Evolutionary conservation across 768 basidiomycete species (phyloP).

Genomic region (Dioszegia hungarica): DNA sequence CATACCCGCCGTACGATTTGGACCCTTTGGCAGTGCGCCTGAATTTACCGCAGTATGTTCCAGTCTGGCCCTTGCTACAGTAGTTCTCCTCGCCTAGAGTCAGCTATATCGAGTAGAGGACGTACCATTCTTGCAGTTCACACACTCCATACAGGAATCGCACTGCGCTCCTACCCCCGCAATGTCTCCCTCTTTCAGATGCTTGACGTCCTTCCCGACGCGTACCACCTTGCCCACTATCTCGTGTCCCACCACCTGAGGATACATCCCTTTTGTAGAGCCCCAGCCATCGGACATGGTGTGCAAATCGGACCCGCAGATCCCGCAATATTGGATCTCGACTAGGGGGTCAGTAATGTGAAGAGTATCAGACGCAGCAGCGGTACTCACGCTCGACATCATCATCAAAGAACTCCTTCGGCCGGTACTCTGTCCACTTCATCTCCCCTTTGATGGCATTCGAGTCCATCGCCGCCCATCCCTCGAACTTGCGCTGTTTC

Average conservation of each 20-base stretch:
- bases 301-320: conserved; percentile 58
- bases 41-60: conserved; percentile 40
- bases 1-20: conserved; percentile 43
- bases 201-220: conserved; percentile 57
- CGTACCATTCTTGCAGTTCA: conserved; percentile 52
- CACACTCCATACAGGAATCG: conserved; percentile 56
- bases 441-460: conserved; percentile 39
- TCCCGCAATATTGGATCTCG: conserved; percentile 44
- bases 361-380: not conserved
- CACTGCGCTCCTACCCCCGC: conserved; percentile 58
- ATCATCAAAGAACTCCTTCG: conserved; percentile 56
- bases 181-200: conserved; percentile 58
- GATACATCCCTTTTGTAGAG: conserved; percentile 19
- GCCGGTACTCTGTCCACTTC: conserved; percentile 52
- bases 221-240: conserved; percentile 49
- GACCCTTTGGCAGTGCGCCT: conserved; percentile 23
- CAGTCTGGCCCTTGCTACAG: conserved; percentile 18
- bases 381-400: conserved; percentile 55
- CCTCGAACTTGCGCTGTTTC: conserved; percentile 29
- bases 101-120: not conserved
- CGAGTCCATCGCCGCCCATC: conserved; percentile 38
- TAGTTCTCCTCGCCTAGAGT: conserved; percentile 25
- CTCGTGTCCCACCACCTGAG: conserved; percentile 54
- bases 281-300: conserved; percentile 53
- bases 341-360: conserved; percentile 5